phyloP scores from a whole-genome alignment of 2,329 filamentous ascomycete genomes.

The Aspergillus hortae region DNA sequence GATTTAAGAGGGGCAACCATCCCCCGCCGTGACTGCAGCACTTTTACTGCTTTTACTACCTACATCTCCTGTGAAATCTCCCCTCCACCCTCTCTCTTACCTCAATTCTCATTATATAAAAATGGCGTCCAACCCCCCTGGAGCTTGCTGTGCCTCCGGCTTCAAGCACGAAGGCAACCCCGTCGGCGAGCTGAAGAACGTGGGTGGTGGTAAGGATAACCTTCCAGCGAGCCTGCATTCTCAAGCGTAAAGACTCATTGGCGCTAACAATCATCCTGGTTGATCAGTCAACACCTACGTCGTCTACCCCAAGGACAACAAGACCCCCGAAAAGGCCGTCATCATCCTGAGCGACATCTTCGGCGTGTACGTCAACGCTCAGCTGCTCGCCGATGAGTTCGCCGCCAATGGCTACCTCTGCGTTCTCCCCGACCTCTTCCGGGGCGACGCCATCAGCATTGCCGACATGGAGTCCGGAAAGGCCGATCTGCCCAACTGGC shows the following conservation, averaged over 20 bases:
- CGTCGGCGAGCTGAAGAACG: conserved; percentile 45
- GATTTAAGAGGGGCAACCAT: not conserved
- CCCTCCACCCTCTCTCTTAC: not conserved
- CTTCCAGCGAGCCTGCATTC: not conserved
- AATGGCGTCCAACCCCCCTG: conserved; percentile 53
- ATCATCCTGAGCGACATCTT: conserved; percentile 58
- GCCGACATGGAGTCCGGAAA: conserved; percentile 47
- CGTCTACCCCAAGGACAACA: conserved; percentile 50
- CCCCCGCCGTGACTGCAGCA: not conserved
- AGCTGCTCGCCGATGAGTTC: conserved; percentile 70
- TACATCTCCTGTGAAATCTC: not conserved
- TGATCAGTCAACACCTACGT: conserved; percentile 55
- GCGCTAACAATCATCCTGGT: not conserved
- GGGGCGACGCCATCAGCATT: conserved; percentile 59
- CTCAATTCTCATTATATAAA: conserved; percentile 6
- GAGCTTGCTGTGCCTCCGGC: conserved; percentile 46
- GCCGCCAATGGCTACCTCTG: conserved; percentile 69
- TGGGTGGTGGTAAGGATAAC: conserved; percentile 41
- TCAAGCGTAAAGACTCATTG: not conserved
- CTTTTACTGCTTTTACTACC: not conserved
- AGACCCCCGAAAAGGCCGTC: conserved; percentile 51
- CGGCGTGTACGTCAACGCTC: conserved; percentile 56
- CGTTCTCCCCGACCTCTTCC: conserved; percentile 68
- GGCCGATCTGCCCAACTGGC: conserved; percentile 51
- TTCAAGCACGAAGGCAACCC: conserved; percentile 52